Conservation (phyloP, 192 early-diverging fungal species). For the Coemansia sp. region DNA sequence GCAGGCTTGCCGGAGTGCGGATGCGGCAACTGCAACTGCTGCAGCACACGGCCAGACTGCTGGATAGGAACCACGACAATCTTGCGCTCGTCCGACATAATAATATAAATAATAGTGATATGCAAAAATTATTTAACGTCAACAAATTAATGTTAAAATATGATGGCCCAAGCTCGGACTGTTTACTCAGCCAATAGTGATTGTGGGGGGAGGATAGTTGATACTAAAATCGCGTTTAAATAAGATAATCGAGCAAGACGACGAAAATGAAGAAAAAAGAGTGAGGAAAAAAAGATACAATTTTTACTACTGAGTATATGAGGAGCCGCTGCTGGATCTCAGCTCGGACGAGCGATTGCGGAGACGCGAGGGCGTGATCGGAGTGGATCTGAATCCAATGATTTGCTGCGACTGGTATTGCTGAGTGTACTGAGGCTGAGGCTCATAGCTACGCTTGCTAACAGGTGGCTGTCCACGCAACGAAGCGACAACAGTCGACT, state of each 20-base stretch:
- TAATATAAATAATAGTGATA: neutral
- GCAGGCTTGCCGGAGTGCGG: slow-evolving; percentile 21
- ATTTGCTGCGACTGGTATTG: slow-evolving; percentile 26
- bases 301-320: slow-evolving; percentile 11
- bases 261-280: neutral
- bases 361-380: slow-evolving; percentile 45
- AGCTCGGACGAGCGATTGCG: slow-evolving; percentile 44
- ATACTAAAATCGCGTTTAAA: neutral
- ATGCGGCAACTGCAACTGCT: slow-evolving; percentile 39
- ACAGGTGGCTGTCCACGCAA: neutral
- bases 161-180: neutral
- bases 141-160: neutral
- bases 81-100: slow-evolving; percentile 21
- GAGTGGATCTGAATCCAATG: slow-evolving; percentile 24
- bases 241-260: slow-evolving; percentile 2
- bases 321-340: slow-evolving; percentile 38
- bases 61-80: slow-evolving; percentile 29
- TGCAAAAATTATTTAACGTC: neutral
- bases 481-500: neutral
- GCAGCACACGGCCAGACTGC: slow-evolving; percentile 18
- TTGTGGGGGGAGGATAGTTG: neutral
- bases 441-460: neutral
- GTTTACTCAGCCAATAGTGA: neutral
- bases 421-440: slow-evolving; percentile 1
- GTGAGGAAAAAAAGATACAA: neutral